Evolutionary conservation across 2,329 filamentous ascomycete species (phyloP).

Genomic region (Hypoxylon rubiginosum): DNA sequence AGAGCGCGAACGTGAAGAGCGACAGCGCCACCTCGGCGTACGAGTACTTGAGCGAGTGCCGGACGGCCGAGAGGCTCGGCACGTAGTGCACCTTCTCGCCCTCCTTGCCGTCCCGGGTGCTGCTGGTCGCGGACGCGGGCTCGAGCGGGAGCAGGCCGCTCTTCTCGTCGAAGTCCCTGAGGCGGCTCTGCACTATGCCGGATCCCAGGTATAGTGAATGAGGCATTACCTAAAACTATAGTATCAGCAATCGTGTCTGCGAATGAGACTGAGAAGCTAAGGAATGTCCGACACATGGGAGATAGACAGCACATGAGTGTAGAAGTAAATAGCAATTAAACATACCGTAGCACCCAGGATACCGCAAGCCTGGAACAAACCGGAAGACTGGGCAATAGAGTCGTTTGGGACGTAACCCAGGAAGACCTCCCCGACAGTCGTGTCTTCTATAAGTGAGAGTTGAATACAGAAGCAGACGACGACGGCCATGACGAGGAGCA

Average conservation of each 20-base stretch:
- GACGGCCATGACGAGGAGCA: slow-evolving; percentile 74
- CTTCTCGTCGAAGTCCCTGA: slow-evolving; percentile 72
- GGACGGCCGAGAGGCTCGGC: slow-evolving; percentile 80
- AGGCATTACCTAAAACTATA: slow-evolving; percentile 54
- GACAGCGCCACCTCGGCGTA: slow-evolving; percentile 78
- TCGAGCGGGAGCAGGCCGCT: slow-evolving; percentile 64
- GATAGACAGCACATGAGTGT: background rate
- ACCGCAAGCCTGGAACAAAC: slow-evolving; percentile 78
- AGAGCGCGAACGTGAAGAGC: slow-evolving; percentile 85
- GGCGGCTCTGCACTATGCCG: slow-evolving; percentile 76
- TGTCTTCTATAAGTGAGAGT: slow-evolving; percentile 71
- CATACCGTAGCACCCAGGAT: slow-evolving; percentile 78
- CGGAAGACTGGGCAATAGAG: slow-evolving; percentile 69
- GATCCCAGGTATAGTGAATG: slow-evolving; percentile 73
- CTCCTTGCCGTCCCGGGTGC: slow-evolving; percentile 47
- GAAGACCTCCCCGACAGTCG: slow-evolving; percentile 71
- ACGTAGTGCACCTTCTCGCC: slow-evolving; percentile 70
- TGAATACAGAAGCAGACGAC: slow-evolving; percentile 80
- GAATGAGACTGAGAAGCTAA: background rate
- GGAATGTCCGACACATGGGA: background rate
- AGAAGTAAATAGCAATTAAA: slow-evolving; percentile 4
- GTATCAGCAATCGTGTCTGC: slow-evolving; percentile 22
- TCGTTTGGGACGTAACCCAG: slow-evolving; percentile 74
- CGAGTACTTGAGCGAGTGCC: slow-evolving; percentile 79
- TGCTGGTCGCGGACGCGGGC: slow-evolving; percentile 46